phyloP scores from a whole-genome alignment of 345 rosid genomes.

The Eutrema yunnanense region DNA sequence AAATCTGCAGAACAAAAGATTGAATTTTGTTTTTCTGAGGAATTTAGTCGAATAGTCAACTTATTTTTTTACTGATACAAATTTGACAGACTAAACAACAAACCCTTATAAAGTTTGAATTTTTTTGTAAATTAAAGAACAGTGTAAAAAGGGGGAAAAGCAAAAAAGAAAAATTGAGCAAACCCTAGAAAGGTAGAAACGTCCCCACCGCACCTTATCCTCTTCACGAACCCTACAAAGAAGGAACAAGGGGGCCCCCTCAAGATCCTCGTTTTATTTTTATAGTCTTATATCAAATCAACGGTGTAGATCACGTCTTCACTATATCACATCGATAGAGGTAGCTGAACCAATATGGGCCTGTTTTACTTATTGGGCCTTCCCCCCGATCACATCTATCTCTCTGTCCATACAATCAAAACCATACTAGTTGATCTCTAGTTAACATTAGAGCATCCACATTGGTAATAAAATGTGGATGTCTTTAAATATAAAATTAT shows the following conservation, averaged over 20 bases:
- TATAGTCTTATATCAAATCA: constrained; percentile 13
- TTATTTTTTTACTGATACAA: not conserved
- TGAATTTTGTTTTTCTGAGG: not conserved
- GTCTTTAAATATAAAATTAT: too few relatives aligned
- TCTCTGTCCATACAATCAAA: not conserved
- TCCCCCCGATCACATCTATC: not conserved
- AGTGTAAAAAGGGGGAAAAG: not conserved
- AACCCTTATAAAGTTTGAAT: not conserved
- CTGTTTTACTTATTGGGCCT: not conserved
- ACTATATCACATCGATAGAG: not conserved
- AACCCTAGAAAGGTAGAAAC: constrained; percentile 32
- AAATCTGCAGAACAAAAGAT: not conserved
- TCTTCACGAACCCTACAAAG: constrained; percentile 22
- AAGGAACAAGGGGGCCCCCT: constrained; percentile 30
- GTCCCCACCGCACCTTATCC: constrained; percentile 28
- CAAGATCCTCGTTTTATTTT: constrained; percentile 4
- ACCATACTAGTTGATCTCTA: too few relatives aligned
- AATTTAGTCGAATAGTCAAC: constrained; percentile 5
- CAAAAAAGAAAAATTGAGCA: not conserved
- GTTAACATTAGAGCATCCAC: too few relatives aligned
- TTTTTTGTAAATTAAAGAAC: not conserved
- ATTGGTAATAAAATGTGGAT: too few relatives aligned
- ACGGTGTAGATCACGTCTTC: constrained; percentile 24
- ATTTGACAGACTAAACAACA: not conserved
- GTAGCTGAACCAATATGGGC: not conserved